Evolutionary conservation across 257 asterid genomes (phyloP), one percentile per base, ranked within the genome.

Genomic region (Solanum virginianum): DNA sequence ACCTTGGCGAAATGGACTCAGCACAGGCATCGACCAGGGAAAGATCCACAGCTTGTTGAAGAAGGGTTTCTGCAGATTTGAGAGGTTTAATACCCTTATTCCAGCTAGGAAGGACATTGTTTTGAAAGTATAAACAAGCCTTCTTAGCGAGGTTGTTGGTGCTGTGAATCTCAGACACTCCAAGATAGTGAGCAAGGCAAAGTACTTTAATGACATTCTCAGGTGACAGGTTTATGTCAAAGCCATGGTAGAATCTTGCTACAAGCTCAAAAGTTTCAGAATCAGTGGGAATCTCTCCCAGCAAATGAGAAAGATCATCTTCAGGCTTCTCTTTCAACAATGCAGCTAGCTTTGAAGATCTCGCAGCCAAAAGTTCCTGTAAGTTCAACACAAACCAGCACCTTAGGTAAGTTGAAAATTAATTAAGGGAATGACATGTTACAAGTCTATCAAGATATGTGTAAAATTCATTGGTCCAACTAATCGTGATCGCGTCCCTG

Each of bases 231-330:
- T 65, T 81, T 85, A 93, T 54, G 4, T 90, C 90, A 36, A 47
- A 94, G 62, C 98, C 98, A 65, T 94, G 94, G 88, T 98, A 96
- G 93, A 95, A 96, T 84, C 94, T 90, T n/a, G 89, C 93, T 0
- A 95, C 90, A 7, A 92, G 89, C 89, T 96, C 98, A 72, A 96
- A 85, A 1, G 95, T 88, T 55, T 91, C 97, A 59, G 92, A 85
- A 83, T 92, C 95, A 20, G 90, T 91, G 3, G 96, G 95, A 80
- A 90, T 87, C 18, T 94, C 97, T 2, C 75, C 80, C 32, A 96
- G 91, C 0, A 91, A 68, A 54, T 43, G 74, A 62, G 93, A 86
- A 10, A 94, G 88, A 85, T 95, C 94, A 6, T 86, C 88, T 7
- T 86, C 63, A 5, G 92, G 88, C 70, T 89, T 90, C 53, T 88